Evolutionary conservation across 495 filamentous ascomycete genomes (phyloP), one percentile per base, ranked within the genome.

Genomic region (Clavariopsis aquatica): DNA sequence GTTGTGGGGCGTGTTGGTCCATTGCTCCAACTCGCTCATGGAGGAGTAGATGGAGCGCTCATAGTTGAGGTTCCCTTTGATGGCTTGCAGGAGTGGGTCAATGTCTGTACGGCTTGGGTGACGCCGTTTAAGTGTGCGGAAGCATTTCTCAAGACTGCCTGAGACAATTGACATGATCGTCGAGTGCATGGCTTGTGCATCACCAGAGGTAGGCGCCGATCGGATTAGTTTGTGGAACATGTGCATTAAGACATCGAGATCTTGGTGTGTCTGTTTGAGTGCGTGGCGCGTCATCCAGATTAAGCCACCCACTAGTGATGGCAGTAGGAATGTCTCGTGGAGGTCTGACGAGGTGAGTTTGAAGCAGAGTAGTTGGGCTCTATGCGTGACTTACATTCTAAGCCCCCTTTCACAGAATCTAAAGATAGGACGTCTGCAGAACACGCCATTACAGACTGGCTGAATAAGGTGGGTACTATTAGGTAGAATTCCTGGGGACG

Each of bases 401-500:
- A 83, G 0, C 93, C 94, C 1, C 85, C 86, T 73, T 92, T 95
- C 0, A 98, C 75, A n/a, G 84, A 85, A 19, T 96, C 90, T 20
- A 95, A 84, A 23, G 86, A 84, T 23, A 98, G 76, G 31, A 86
- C 81, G 6, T 85, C 85, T 0, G 82, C 84, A 61, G 85, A 83
- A 68, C 87, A 89, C 1, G 91, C 94, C 12, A 88, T 80, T 0
- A 96, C 82, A 47, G 89, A 91, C 67, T 98, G 91, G 58, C 87
- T 82, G 70, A 98, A 96, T 0, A 98, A 76, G 0, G 93, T 94
- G 8, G 92, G 87, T 4, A 96, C 87, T n/a, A 98, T 84, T 19
- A 89, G 77, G 69, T 97, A 96, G 71, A 98, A 98, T 29, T 96
- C 90, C 68, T 96, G 92, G 1, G 94, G 95, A 24, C 88, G 90